These are phyloP conservation scores for Candida buenavistaensis DNA, from an alignment of 1,139 yeast species.

Conservation along the genomic window DNA sequence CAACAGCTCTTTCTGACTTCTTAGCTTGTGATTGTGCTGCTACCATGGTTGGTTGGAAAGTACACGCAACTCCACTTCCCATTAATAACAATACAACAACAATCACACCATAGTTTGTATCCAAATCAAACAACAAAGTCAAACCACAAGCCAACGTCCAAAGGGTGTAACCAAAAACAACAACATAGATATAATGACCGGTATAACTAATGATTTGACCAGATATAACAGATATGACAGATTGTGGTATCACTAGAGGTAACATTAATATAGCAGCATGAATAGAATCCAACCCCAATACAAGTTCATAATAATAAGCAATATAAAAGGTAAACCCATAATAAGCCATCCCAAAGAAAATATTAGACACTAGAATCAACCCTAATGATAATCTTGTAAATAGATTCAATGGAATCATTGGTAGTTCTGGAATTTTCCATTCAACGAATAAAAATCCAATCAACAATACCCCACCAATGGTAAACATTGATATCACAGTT, in stretches of 20 bases:
- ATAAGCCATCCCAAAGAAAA: constrained; percentile 51
- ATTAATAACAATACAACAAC: constrained; percentile 36
- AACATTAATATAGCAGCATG: constrained; percentile 36
- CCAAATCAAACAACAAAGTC: constrained; percentile 30
- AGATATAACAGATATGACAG: constrained; percentile 30
- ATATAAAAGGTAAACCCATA: constrained; percentile 45
- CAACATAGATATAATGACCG: constrained; percentile 42
- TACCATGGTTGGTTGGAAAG: constrained; percentile 56
- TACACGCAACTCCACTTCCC: constrained; percentile 52
- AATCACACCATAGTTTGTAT: constrained; percentile 30
- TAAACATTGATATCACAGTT: constrained; percentile 43
- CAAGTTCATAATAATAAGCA: constrained; percentile 50
- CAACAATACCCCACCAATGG: constrained; percentile 43
- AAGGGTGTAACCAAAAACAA: constrained; percentile 38
- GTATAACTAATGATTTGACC: constrained; percentile 43
- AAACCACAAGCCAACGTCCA: constrained; percentile 45
- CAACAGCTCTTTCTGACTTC: constrained; percentile 51
- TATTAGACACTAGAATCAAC: constrained; percentile 38
- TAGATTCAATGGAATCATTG: constrained; percentile 52
- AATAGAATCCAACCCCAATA: constrained; percentile 36
- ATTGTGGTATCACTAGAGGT: constrained; percentile 39
- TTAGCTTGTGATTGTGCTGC: constrained; percentile 51
- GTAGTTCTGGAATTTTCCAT: constrained; percentile 45
- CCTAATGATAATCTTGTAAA: constrained; percentile 38
- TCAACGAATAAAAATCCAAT: constrained; percentile 41